A percentile compares a stretch with the other conserved stretches of the same genome.
Conservation (phyloP, 306 rosid species). For the Lathyrus tuberosus region DNA sequence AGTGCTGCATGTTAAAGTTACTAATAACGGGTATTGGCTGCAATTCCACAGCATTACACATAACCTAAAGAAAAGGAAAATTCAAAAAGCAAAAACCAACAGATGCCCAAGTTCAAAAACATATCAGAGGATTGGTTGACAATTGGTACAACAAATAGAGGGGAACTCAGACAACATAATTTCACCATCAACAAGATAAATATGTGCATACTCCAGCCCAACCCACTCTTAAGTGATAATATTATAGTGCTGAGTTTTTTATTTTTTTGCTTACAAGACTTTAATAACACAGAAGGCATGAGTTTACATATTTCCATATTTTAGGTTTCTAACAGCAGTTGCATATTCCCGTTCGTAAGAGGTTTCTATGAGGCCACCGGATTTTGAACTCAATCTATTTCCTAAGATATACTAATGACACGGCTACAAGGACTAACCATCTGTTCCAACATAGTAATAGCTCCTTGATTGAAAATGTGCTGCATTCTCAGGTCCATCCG, state of each 20-base stretch:
- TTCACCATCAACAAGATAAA: slow-evolving; percentile 23
- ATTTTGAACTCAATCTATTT: slow-evolving; percentile 33
- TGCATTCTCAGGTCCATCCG: slow-evolving; percentile 99
- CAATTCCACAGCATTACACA: slow-evolving; percentile 22
- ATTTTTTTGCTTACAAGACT: too few relatives aligned
- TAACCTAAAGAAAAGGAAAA: slow-evolving; percentile 11
- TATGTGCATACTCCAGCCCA: slow-evolving; percentile 8
- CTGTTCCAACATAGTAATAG: slow-evolving; percentile 90
- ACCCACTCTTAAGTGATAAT: background rate
- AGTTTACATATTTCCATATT: slow-evolving; percentile 20
- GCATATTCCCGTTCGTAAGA: too few relatives aligned
- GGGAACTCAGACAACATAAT: too few relatives aligned
- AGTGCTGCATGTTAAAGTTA: slow-evolving; percentile 24
- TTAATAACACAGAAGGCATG: background rate
- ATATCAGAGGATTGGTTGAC: slow-evolving; percentile 16
- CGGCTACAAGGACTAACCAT: slow-evolving; percentile 64
- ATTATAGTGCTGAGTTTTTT: background rate
- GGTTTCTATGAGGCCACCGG: slow-evolving; percentile 1
- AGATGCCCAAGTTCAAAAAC: slow-evolving; percentile 31
- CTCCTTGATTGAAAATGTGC: slow-evolving; percentile 82
- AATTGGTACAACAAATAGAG: too few relatives aligned
- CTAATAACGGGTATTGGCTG: slow-evolving; percentile 11
- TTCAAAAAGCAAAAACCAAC: slow-evolving; percentile 21
- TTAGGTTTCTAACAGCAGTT: too few relatives aligned
- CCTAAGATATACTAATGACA: slow-evolving; percentile 31